Conservation (phyloP, 140 eudicot species). For the Senecio squalidus region DNA sequence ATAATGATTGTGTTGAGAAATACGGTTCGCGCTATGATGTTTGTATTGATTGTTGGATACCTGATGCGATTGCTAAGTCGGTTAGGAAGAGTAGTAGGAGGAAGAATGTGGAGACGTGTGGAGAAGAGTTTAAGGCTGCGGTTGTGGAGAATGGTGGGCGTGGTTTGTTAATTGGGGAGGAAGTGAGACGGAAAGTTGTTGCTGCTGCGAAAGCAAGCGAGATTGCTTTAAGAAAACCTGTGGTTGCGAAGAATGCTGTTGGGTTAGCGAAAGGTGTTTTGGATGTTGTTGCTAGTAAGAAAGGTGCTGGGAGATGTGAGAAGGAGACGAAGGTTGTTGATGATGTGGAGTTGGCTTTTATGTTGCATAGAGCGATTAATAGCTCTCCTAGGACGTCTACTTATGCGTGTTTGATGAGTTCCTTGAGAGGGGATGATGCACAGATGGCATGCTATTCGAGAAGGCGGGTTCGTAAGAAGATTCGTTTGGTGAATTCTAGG, state of each 20-base stretch:
- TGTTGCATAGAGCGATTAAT: constrained; percentile 65
- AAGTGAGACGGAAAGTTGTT: constrained; percentile 32
- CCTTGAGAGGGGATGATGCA: constrained; percentile 8
- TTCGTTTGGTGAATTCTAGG: constrained; percentile 16
- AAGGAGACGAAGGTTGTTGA: constrained; percentile 33
- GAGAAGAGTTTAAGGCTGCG: constrained; percentile 19
- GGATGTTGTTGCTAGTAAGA: constrained; percentile 27
- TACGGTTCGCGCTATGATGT: constrained; percentile 36
- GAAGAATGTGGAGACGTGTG: constrained; percentile 12
- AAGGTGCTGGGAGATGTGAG: constrained; percentile 13
- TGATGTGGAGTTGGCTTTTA: constrained; percentile 61
- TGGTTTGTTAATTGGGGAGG: constrained; percentile 19
- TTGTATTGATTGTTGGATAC: constrained; percentile 97
- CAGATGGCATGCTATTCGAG: constrained; percentile 12
- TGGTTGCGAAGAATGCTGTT: constrained; percentile 35
- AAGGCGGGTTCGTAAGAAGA: constrained; percentile 16
- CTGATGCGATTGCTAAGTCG: constrained; percentile 44
- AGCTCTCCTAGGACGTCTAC: constrained; percentile 58
- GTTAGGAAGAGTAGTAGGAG: constrained; percentile 26
- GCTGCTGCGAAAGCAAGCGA: constrained; percentile 32
- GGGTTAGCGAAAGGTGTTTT: constrained; percentile 32
- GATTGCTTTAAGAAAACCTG: constrained; percentile 34
- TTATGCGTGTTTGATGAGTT: constrained; percentile 21
- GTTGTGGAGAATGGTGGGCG: neutral
- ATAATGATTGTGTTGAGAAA: constrained; percentile 49